Evolutionary conservation across 176 grass and related monocot genomes (phyloP).

Genomic region (Canna indica): DNA sequence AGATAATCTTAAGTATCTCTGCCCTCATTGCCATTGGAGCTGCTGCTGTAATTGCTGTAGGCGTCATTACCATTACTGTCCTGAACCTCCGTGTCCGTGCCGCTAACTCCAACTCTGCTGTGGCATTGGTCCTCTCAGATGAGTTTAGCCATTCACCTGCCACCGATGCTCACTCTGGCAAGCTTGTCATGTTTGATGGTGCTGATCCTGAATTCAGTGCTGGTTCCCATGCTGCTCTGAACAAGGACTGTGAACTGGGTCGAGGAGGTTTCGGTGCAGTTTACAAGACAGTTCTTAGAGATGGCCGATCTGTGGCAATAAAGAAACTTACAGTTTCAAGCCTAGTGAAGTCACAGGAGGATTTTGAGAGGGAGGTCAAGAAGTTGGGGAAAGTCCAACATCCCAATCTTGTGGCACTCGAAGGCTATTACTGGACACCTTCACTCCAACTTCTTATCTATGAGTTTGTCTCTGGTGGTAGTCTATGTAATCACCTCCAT

Average conservation of each 20-base stretch:
- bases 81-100: slow-evolving; percentile 63
- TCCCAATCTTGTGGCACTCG: slow-evolving; percentile 64
- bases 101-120: slow-evolving; percentile 37
- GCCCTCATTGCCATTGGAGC: slow-evolving; percentile 86
- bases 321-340: slow-evolving; percentile 98
- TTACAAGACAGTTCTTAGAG: slow-evolving; percentile 68
- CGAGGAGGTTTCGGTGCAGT: slow-evolving; percentile 96
- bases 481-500: slow-evolving; percentile 73
- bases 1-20: slow-evolving; percentile 91
- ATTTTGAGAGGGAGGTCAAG: slow-evolving; percentile 95
- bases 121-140: slow-evolving; percentile 59
- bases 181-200: slow-evolving; percentile 91
- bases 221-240: slow-evolving; percentile 75
- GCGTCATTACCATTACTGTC: slow-evolving; percentile 76
- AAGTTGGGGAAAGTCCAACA: slow-evolving; percentile 77
- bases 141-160: slow-evolving; percentile 81
- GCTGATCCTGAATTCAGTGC: slow-evolving; percentile 91
- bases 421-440: slow-evolving; percentile 94
- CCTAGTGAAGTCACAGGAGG: slow-evolving; percentile 93
- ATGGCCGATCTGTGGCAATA: slow-evolving; percentile 83
- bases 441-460: slow-evolving; percentile 96
- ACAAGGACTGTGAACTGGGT: slow-evolving; percentile 96
- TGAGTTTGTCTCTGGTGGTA: slow-evolving; percentile 82
- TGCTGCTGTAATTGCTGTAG: slow-evolving; percentile 74
- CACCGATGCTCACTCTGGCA: slow-evolving; percentile 72